phyloP scores from a whole-genome alignment of 164 flowering plant species.

The Vitis vinifera region ASM3070453v1 NC_081814.1:6802001-6802500 shows the following conservation, averaged over 20 bases:
- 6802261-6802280: constrained; percentile 64
- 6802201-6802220: constrained; percentile 38
- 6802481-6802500: no score
- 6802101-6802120: constrained; percentile 54
- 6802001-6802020: not conserved
- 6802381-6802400: no score
- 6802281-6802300: constrained; percentile 54
- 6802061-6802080: constrained; percentile 70
- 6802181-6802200: no score
- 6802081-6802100: constrained; percentile 47
- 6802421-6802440: no score
- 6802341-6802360: not conserved
- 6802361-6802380: no score
- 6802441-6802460: no score
- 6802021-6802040: not conserved
- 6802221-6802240: constrained; percentile 42
- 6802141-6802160: not conserved
- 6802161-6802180: no score
- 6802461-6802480: no score
- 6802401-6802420: no score
- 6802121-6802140: constrained; percentile 29
- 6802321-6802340: not conserved
- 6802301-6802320: constrained; percentile 40
- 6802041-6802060: constrained; percentile 75
- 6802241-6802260: constrained; percentile 63